Percentiles rank a stretch among this genome's conserved stretches.
These are phyloP conservation scores for Hericium coralloides DNA, from an alignment of 768 basidiomycete species.

Conservation along the genomic window DNA sequence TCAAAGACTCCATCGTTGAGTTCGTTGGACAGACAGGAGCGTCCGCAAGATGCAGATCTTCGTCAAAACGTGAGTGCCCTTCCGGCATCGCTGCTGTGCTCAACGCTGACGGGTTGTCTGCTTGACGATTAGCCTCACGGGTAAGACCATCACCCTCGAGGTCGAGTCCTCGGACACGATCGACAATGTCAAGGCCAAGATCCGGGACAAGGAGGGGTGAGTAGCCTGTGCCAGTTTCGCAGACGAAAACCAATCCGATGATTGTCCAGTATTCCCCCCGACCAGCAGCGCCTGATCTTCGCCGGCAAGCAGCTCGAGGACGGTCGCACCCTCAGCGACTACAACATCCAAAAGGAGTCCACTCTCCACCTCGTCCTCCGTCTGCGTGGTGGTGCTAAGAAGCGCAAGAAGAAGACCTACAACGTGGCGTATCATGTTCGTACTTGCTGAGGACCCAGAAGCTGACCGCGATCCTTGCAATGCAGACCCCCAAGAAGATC, in stretches of 20 bases:
- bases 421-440: conserved; percentile 46
- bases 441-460: background rate
- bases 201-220: conserved; percentile 95
- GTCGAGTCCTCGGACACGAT: conserved; percentile 96
- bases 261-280: conserved; percentile 65
- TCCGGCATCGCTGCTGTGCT: background rate
- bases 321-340: conserved; percentile 90
- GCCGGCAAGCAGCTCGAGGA: conserved; percentile 99
- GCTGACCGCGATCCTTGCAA: conserved; percentile 4
- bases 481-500: conserved; percentile 94
- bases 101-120: conserved; percentile 4
- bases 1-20: conserved; percentile 89
- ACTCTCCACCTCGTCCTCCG: conserved; percentile 96
- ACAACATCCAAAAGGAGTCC: conserved; percentile 99
- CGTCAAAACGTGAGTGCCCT: conserved; percentile 76
- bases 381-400: conserved; percentile 98
- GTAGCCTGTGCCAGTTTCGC: conserved; percentile 17
- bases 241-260: conserved; percentile 4
- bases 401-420: conserved; percentile 99
- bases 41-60: conserved; percentile 92
- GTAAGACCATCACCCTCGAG: conserved; percentile 98
- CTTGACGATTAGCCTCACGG: conserved; percentile 67
- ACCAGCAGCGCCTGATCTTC: conserved; percentile 97
- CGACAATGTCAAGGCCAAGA: conserved; percentile 97
- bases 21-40: conserved; percentile 86